A percentile compares a stretch with the other conserved stretches of the same genome.
Evolutionary conservation across 225 moss, liverwort and hornwort genomes (phyloP).

Genomic region (Rhytidiadelphus loreus): DNA sequence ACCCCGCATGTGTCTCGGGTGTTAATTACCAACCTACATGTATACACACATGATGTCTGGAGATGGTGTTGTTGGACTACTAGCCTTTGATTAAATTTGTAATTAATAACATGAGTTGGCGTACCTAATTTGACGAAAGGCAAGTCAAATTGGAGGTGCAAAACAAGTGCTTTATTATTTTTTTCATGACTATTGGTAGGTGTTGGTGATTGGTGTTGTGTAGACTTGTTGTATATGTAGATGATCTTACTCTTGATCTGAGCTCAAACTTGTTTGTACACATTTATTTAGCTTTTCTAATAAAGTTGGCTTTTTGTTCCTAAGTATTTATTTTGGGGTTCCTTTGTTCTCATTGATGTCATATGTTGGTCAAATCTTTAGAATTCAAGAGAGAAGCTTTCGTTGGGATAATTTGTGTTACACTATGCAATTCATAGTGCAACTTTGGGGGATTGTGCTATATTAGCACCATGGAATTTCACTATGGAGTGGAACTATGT

Average conservation of each 20-base stretch:
- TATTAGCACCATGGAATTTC: background rate
- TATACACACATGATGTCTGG: background rate
- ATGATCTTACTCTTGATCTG: background rate
- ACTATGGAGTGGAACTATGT: background rate
- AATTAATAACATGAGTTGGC: background rate
- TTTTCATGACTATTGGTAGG: background rate
- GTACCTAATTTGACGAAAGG: background rate
- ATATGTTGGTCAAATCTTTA: background rate
- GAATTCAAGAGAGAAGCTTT: background rate
- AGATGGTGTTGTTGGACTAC: no score
- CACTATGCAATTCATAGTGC: background rate
- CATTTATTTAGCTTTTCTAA: background rate
- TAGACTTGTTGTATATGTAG: background rate
- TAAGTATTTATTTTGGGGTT: background rate
- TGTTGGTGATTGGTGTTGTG: background rate
- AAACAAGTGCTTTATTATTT: no score
- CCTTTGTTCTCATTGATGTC: background rate
- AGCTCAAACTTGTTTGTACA: background rate
- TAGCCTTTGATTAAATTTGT: background rate
- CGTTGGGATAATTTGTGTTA: background rate
- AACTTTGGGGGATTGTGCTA: background rate
- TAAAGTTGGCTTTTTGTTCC: background rate
- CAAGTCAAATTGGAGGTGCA: background rate
- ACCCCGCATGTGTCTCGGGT: no score
- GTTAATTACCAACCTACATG: background rate